phyloP scores from a whole-genome alignment of 352 stramenopile species.

The Phytophthora macrochlamydospora region DNA sequence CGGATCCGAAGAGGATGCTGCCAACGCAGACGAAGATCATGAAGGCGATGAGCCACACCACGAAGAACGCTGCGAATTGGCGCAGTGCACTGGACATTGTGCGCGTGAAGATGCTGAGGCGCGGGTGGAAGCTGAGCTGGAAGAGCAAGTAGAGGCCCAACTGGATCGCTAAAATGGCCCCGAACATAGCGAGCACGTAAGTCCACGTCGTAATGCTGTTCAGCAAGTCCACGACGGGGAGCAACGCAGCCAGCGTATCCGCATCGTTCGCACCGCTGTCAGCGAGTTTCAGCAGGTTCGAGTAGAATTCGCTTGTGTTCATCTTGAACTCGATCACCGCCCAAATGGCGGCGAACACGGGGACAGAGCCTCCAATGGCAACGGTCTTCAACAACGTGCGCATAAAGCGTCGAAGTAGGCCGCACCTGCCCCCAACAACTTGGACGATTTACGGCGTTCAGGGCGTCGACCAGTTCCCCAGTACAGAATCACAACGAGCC shows the following conservation, averaged over 20 bases:
- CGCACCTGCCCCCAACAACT: no score
- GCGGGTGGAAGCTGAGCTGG: constrained; percentile 34
- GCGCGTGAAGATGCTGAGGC: constrained; percentile 48
- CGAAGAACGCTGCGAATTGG: constrained; percentile 55
- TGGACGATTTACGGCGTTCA: no score
- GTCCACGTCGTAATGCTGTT: constrained; percentile 1
- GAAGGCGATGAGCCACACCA: constrained; percentile 57
- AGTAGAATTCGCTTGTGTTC: not conserved
- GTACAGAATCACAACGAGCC: not conserved
- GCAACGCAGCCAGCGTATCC: not conserved
- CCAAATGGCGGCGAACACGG: constrained; percentile 1
- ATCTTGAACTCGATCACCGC: constrained; percentile 1
- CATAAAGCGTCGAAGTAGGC: not conserved
- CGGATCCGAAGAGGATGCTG: constrained; percentile 50
- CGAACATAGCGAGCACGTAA: not conserved
- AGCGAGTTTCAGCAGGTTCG: constrained; percentile 2
- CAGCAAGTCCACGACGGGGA: constrained; percentile 7
- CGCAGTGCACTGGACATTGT: constrained; percentile 44
- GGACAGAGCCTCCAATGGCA: not conserved
- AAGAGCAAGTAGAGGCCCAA: not conserved
- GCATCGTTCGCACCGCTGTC: not conserved
- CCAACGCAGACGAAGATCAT: constrained; percentile 48
- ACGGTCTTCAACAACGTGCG: not conserved
- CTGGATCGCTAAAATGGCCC: not conserved
- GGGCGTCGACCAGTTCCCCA: not conserved